Conservation (phyloP, 768 basidiomycete species). For the Podaxis sp. region DNA sequence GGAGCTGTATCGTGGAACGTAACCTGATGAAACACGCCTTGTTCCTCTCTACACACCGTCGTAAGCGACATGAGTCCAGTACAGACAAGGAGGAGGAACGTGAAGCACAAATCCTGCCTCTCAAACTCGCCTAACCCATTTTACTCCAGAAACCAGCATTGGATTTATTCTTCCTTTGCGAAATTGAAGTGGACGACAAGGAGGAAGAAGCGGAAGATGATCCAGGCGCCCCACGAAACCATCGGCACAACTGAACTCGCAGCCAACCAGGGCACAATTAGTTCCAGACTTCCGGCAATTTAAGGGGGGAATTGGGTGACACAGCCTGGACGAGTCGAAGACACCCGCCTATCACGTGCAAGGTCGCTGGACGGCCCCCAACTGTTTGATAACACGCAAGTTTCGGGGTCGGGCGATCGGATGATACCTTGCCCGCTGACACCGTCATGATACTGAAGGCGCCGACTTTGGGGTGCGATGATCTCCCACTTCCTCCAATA, state of each 20-base stretch:
- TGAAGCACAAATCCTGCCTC: constrained; percentile 74
- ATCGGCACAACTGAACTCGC: constrained; percentile 61
- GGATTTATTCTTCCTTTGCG: not conserved
- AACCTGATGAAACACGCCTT: constrained; percentile 83
- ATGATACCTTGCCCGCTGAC: too few species aligned
- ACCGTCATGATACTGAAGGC: too few species aligned
- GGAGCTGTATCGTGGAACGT: constrained; percentile 85
- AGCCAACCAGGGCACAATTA: constrained; percentile 68
- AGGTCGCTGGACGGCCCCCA: too few species aligned
- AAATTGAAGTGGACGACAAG: not conserved
- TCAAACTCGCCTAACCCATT: constrained; percentile 57
- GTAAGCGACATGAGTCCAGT: constrained; percentile 74
- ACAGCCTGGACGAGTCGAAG: too few species aligned
- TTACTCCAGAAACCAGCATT: not conserved
- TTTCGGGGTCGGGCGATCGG: too few species aligned
- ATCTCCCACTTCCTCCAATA: too few species aligned
- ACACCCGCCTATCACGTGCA: too few species aligned
- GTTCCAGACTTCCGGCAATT: not conserved
- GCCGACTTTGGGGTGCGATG: too few species aligned
- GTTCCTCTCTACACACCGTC: constrained; percentile 94
- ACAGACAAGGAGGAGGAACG: constrained; percentile 61
- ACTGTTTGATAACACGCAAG: too few species aligned
- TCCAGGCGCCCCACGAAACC: constrained; percentile 47
- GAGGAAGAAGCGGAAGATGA: constrained; percentile 1
- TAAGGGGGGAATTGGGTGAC: too few species aligned